Conservation (phyloP, 2,329 filamentous ascomycete species). For the Colletotrichum aenigma region DNA sequence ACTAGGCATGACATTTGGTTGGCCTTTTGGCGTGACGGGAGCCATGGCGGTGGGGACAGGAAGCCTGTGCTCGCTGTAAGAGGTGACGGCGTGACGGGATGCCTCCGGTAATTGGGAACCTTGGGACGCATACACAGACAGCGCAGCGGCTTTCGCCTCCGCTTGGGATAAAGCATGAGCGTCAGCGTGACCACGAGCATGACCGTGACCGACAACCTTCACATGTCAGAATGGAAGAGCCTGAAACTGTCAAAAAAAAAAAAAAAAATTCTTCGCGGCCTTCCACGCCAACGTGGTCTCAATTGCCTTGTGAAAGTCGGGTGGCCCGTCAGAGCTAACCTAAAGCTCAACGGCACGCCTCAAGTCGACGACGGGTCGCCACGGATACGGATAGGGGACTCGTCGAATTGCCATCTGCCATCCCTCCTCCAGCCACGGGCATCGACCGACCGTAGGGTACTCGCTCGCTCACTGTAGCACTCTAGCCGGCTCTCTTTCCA, state of each 20-base stretch:
- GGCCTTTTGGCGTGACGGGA: neutral
- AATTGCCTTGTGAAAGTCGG: constrained; percentile 11
- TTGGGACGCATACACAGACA: neutral
- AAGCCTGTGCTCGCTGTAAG: neutral
- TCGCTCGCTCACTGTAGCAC: neutral
- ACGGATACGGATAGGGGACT: neutral
- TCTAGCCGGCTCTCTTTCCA: neutral
- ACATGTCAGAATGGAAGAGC: constrained; percentile 13
- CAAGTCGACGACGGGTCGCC: neutral
- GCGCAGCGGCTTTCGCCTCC: neutral
- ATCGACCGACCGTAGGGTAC: neutral
- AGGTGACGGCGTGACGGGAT: neutral
- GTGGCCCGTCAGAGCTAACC: neutral
- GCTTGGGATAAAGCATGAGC: neutral
- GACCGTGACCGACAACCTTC: neutral
- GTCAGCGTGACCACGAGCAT: neutral
- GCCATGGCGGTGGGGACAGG: neutral
- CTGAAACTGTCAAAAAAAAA: constrained; percentile 14
- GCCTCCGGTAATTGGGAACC: neutral
- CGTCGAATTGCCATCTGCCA: neutral
- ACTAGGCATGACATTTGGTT: neutral
- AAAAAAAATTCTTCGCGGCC: neutral
- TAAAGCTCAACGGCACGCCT: neutral
- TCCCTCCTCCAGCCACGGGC: neutral
- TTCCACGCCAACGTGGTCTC: neutral